Conservation (phyloP, 495 filamentous ascomycete species). For the Parathielavia appendiculata region DNA sequence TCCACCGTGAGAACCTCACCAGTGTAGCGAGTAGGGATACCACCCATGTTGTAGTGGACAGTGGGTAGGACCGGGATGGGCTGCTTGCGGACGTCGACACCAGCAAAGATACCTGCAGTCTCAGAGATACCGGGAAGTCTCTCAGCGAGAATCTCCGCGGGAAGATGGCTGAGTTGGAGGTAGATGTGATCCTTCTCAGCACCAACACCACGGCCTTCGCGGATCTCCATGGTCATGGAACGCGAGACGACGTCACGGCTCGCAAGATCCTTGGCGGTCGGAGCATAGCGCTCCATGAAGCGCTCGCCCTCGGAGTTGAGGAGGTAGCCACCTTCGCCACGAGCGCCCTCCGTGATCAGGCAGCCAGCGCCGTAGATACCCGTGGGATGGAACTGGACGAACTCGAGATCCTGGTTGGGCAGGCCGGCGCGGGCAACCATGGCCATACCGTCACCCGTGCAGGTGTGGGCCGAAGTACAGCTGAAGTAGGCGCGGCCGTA, state of each 20-base stretch:
- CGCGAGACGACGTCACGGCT: slow-evolving; percentile 90
- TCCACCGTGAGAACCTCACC: slow-evolving; percentile 90
- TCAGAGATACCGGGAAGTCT: slow-evolving; percentile 97
- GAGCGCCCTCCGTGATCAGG: slow-evolving; percentile 95
- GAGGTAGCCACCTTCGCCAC: slow-evolving; percentile 96
- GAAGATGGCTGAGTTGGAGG: slow-evolving; percentile 92
- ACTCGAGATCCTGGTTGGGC: slow-evolving; percentile 98
- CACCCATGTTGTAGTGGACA: slow-evolving; percentile 99
- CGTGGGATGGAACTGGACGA: slow-evolving; percentile 99
- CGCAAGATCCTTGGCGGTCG: slow-evolving; percentile 94
- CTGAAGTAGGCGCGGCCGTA: slow-evolving; percentile 97
- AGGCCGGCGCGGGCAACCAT: slow-evolving; percentile 98
- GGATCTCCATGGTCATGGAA: slow-evolving; percentile 96
- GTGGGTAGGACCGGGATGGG: slow-evolving; percentile 96
- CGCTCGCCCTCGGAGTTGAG: slow-evolving; percentile 95
- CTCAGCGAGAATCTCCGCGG: slow-evolving; percentile 84
- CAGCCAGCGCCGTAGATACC: slow-evolving; percentile 99
- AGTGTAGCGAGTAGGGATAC: slow-evolving; percentile 94
- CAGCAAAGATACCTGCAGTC: slow-evolving; percentile 92
- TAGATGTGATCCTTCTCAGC: slow-evolving; percentile 96
- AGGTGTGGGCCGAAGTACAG: slow-evolving; percentile 96
- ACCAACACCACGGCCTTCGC: slow-evolving; percentile 92
- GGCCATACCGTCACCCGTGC: slow-evolving; percentile 97
- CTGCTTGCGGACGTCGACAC: slow-evolving; percentile 93
- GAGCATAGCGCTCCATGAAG: slow-evolving; percentile 98